Evolutionary conservation across 805 yeast genomes (phyloP).

Genomic region (Maudiozyma bulderi): DNA sequence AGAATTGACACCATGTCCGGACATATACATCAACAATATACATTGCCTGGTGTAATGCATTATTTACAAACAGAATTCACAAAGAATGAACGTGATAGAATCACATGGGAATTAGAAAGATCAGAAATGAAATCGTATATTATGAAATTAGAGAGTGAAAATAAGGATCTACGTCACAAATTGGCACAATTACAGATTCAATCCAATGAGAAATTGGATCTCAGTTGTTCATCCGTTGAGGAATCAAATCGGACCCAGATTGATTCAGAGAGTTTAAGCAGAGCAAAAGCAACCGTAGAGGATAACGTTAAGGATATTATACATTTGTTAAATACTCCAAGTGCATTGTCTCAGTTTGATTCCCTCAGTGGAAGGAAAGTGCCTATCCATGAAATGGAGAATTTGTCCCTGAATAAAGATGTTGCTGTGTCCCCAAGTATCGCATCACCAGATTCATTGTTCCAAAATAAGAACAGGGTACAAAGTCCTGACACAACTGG

Average conservation of each 20-base stretch:
- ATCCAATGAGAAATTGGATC: background rate
- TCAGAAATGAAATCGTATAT: constrained; percentile 49
- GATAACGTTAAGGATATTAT: constrained; percentile 29
- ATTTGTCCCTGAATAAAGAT: constrained; percentile 13
- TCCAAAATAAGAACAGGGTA: background rate
- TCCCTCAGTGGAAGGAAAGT: constrained; percentile 14
- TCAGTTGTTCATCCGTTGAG: background rate
- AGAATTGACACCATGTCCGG: background rate
- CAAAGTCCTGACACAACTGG: background rate
- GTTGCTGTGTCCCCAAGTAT: background rate
- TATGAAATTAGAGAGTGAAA: constrained; percentile 45
- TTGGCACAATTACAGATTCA: constrained; percentile 5
- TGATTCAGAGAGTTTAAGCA: constrained; percentile 8
- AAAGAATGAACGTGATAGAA: constrained; percentile 48
- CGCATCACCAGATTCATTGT: constrained; percentile 1
- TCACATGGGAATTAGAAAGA: constrained; percentile 51
- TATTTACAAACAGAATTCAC: constrained; percentile 56
- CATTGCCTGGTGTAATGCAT: constrained; percentile 47
- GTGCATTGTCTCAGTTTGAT: constrained; percentile 17
- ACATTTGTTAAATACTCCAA: constrained; percentile 25
- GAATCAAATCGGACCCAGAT: background rate
- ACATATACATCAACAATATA: constrained; percentile 18
- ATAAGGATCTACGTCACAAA: constrained; percentile 29
- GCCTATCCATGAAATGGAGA: constrained; percentile 18
- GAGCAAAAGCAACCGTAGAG: constrained; percentile 23